Evolutionary conservation across 257 asterid genomes (phyloP), one percentile per base, ranked within the genome.

Genomic region (Solanum gracilifrons): DNA sequence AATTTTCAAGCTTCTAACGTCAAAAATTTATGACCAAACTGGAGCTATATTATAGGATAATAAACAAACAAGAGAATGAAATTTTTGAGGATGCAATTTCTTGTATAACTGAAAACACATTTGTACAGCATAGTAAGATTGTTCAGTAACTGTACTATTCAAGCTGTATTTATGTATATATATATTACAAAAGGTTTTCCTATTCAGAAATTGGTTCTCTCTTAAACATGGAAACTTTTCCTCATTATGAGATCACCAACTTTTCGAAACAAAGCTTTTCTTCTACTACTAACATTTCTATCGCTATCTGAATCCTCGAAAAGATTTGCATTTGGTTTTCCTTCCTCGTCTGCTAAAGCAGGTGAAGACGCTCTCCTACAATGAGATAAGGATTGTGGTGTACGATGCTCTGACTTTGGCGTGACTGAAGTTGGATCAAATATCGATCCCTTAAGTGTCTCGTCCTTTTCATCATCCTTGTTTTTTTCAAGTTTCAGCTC

Each of bases 231-330:
- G 68, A 86, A 86, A 75, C 51, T 87, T 33, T 82, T 82, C 85
- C 68, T 77, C 71, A 41, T 79, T 76, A 87, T 79, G 82, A 87
- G 64, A 1, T 87, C 88, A 29, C 85, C 73, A 79, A 87, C 69
- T 87, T 27, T 77, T 13, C 66, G 77, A 35, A 87, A 87, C 68
- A 77, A 60, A 33, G 86, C 82, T 62, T 35, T 87, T 46, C 88
- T 87, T 27, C 77, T 55, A 35, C 86, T 79, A 36, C 69, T 86
- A 46, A 33, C 46, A 83, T 62, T 87, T 35, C 55, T 60, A 20
- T 87, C 86, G 13, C 58, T 60, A 36, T 87, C 82, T 76, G 86
- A 87, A 37, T 75, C 88, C 21, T 86, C 75, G 12, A 18, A 75
- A 33, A 16, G 21, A 58, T 75, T 58, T 73, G 76, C 62, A 51